Conservation (phyloP, 805 yeast species). For the Kregervanrija delftensis region DNA sequence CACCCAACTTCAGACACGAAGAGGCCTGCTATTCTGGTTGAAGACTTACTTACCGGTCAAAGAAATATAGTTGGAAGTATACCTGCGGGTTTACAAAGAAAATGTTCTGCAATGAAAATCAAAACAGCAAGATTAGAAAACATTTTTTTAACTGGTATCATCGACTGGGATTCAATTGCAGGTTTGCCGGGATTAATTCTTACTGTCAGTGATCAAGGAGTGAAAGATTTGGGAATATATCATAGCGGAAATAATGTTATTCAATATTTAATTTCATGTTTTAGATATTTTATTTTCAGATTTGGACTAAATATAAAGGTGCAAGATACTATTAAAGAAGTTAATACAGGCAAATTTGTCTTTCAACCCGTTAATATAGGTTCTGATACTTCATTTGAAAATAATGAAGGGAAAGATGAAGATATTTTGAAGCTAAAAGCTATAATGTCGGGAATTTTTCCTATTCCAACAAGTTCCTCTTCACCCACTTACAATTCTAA, state of each 20-base stretch:
- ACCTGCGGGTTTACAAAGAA: slow-evolving; percentile 83
- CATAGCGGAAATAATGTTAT: slow-evolving; percentile 40
- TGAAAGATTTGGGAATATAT: slow-evolving; percentile 45
- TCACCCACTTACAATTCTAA: slow-evolving; percentile 9
- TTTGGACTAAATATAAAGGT: slow-evolving; percentile 49
- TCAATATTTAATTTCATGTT: slow-evolving; percentile 60
- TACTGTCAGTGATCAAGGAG: slow-evolving; percentile 75
- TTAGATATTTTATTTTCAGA: slow-evolving; percentile 85
- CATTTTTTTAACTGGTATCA: slow-evolving; percentile 71
- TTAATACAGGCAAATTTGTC: slow-evolving; percentile 10
- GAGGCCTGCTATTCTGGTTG: slow-evolving; percentile 49
- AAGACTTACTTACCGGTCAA: slow-evolving; percentile 42
- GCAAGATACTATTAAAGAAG: slow-evolving; percentile 9
- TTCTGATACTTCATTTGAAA: background rate
- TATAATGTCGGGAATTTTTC: slow-evolving; percentile 19
- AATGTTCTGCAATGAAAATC: slow-evolving; percentile 53
- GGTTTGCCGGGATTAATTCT: slow-evolving; percentile 88
- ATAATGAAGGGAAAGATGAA: background rate
- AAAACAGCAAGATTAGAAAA: slow-evolving; percentile 52
- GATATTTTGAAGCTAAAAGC: slow-evolving; percentile 6
- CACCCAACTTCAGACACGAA: slow-evolving; percentile 58
- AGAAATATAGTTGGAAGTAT: slow-evolving; percentile 69
- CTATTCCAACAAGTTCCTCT: slow-evolving; percentile 9
- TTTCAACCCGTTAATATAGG: slow-evolving; percentile 19
- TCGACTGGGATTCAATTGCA: slow-evolving; percentile 75